A percentile compares a stretch with the other conserved stretches of the same genome.
Conservation (phyloP, 2,329 filamentous ascomycete genomes). For the Nannizzia gypsea region DNA sequence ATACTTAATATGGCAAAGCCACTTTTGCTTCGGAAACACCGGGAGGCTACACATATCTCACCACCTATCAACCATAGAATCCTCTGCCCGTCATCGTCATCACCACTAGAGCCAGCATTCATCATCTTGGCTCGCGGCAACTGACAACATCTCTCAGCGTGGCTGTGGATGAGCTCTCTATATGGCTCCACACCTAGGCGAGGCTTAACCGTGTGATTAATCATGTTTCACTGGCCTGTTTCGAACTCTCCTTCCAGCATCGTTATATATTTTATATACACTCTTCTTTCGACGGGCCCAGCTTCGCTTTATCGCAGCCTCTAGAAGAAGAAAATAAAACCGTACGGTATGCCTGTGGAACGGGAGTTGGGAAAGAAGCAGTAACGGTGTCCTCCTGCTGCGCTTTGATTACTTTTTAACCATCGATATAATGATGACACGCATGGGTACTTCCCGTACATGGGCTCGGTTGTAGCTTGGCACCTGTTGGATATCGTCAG, state of each 20-base stretch:
- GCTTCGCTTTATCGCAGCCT: background rate
- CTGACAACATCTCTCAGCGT: background rate
- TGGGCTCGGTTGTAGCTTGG: background rate
- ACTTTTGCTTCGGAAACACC: background rate
- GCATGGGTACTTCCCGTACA: conserved; percentile 4
- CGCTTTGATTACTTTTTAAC: background rate
- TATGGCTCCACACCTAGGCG: background rate
- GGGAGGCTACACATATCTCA: background rate
- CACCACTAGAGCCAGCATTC: background rate
- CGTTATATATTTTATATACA: background rate
- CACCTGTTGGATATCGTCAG: conserved; percentile 5
- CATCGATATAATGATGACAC: background rate
- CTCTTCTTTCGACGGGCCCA: background rate
- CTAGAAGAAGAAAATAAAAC: background rate
- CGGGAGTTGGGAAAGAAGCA: background rate
- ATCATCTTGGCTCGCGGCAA: background rate
- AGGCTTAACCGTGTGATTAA: conserved; percentile 3
- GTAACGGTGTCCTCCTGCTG: background rate
- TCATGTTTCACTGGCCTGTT: conserved; percentile 5
- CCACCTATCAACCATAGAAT: too few relatives aligned
- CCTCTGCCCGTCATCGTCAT: background rate
- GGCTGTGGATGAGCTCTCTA: conserved; percentile 2
- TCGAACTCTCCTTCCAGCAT: background rate
- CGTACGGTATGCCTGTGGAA: background rate
- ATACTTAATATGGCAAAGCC: background rate